Base-by-base conservation (phyloP, 2,329 filamentous ascomycete species). In the Aspergillus clavatus region DNA sequence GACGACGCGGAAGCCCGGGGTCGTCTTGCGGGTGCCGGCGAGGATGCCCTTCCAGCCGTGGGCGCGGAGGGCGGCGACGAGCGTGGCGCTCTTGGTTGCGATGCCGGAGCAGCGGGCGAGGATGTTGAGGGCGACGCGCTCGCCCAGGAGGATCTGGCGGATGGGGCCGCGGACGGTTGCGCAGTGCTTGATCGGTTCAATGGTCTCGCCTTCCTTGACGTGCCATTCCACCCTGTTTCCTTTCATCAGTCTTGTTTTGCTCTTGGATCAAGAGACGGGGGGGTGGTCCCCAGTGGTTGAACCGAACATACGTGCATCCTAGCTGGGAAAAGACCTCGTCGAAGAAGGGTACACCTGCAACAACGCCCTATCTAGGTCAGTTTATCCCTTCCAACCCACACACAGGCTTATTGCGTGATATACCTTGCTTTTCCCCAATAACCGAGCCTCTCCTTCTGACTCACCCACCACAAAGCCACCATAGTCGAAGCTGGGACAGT, bases 11-110 rank as follows among this genome's bases (percentile, higher is more conserved):
- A 97, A 98, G 0, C 93, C 93, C 0, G 93, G 93, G 0, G 93
- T 98, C 0, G 93, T 98, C 75, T 98, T 98, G 63, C 93, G 80
- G 37, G 93, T 98, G 35, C 93, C 93, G 0, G 93, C 91, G n/a
- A 98, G 74, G 2, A 84, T 84, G 47, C 91, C 91, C 22, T 72
- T 74, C 72, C 91, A 97, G 2, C 90, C 90, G 3, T 79, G 75
- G 7, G 71, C 64, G 37, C 78, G 74, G 14, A 82, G 71, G 22
- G 79, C 70, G 21, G 65, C 51, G 4, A 82, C 69, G 28, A 82
- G 69, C 7, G 66, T 65, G 38, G 55, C 40, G 36, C 56, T 60
- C 63, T 77, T 83, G 12, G 86, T 88, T 14, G 93, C 93, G 52
- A 98, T 83, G 35, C 91, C 93, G 1, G 89, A 95, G 70, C 93